Conservation (phyloP, 331 rosid species). For the Quercus phellos region DNA sequence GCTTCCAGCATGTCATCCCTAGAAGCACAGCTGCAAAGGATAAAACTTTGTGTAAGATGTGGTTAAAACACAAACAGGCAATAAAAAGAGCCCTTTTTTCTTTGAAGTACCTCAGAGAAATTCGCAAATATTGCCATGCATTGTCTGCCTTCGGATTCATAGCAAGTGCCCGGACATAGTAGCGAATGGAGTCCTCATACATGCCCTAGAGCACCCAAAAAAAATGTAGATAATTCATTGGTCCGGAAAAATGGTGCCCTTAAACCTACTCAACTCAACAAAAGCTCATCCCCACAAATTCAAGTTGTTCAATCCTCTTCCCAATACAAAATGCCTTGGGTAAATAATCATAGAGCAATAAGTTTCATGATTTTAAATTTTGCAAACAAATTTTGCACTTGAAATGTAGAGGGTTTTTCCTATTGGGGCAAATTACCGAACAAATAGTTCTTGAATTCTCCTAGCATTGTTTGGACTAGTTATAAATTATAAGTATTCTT, state of each 20-base stretch:
- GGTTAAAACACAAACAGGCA: background rate
- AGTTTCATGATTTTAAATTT: background rate
- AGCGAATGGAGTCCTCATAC: constrained; percentile 89
- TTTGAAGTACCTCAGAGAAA: constrained; percentile 71
- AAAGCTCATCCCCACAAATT: background rate
- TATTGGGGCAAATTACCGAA: background rate
- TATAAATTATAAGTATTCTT: background rate
- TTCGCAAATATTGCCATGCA: constrained; percentile 97
- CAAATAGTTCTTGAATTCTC: background rate
- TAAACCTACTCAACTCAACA: background rate
- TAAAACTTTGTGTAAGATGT: background rate
- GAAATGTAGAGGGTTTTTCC: background rate
- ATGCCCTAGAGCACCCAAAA: constrained; percentile 48
- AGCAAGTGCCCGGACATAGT: constrained; percentile 92
- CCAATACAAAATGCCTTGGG: background rate
- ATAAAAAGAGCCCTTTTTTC: background rate
- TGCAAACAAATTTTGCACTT: background rate
- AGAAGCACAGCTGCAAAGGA: constrained; percentile 83
- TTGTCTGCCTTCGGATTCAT: constrained; percentile 99
- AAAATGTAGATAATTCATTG: background rate
- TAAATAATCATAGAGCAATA: background rate
- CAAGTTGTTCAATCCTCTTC: background rate
- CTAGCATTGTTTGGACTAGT: background rate
- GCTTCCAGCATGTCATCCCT: constrained; percentile 93
- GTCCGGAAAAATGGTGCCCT: background rate